phyloP scores from a whole-genome alignment of 345 rosid species.

The Rhodamnia argentea region DNA sequence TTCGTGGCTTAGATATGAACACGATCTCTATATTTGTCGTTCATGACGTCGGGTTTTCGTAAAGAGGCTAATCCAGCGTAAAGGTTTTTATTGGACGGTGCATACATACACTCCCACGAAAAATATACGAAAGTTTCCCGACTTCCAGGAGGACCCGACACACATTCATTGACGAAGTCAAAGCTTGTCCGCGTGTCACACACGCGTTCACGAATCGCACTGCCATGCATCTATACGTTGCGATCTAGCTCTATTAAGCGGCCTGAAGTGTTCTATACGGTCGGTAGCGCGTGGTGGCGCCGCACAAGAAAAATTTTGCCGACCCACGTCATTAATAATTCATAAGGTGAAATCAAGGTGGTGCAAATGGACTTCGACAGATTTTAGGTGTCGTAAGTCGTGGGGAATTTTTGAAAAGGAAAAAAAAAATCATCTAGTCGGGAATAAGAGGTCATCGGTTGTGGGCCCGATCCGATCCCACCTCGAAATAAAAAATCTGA shows the following conservation, averaged over 20 bases:
- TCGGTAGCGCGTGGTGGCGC: neutral
- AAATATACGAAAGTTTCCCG: neutral
- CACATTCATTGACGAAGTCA: neutral
- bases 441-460: no score
- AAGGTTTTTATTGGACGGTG: no score
- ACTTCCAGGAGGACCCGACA: neutral
- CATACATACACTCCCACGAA: neutral
- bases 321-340: neutral
- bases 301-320: neutral
- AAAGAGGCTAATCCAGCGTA: neutral
- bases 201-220: no score
- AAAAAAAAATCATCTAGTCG: no score
- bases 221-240: no score
- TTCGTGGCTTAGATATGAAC: no score
- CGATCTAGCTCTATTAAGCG: neutral
- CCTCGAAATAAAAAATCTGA: no score
- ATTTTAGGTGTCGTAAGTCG: neutral
- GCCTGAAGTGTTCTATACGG: neutral
- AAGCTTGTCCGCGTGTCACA: neutral
- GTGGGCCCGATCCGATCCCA: no score
- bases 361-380: neutral
- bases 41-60: neutral
- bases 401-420: no score
- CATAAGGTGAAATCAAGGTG: neutral
- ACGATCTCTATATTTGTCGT: neutral